Percentiles rank a stretch among this genome's conserved stretches.
Conservation (phyloP, 1,284 basidiomycete genomes). For the Leccinum subfulvum region DNA sequence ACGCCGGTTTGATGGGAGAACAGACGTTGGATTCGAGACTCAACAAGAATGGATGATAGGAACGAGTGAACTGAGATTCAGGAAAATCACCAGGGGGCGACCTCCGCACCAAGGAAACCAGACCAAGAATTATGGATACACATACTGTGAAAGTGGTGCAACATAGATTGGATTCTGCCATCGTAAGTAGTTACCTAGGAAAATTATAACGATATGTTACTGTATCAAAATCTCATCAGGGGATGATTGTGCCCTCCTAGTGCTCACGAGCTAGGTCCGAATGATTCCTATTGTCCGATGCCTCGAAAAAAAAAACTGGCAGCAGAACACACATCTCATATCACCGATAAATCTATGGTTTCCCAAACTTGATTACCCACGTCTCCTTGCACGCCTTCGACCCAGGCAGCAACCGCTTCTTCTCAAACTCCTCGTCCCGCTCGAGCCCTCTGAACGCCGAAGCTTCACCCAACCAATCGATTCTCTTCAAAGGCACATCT, state of each 20-base stretch:
- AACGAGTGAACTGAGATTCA: neutral
- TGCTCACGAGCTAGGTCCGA: neutral
- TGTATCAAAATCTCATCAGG: neutral
- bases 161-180: neutral
- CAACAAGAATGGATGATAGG: neutral
- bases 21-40: neutral
- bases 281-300: neutral
- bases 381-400: slow-evolving; percentile 34
- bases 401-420: slow-evolving; percentile 46
- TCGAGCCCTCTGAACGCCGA: slow-evolving; percentile 59
- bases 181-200: neutral
- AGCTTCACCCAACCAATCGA: slow-evolving; percentile 57
- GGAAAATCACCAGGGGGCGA: neutral
- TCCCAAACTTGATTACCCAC: slow-evolving; percentile 38
- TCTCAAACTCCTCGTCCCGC: slow-evolving; percentile 53
- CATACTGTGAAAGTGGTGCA: neutral
- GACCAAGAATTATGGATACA: neutral
- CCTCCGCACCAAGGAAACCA: neutral
- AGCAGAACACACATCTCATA: neutral
- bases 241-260: neutral
- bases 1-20: neutral
- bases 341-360: slow-evolving; percentile 15
- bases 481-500: slow-evolving; percentile 41
- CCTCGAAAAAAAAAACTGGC: neutral
- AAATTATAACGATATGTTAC: neutral